Base-by-base conservation (phyloP, 495 filamentous ascomycete genomes). In the Aspergillus egyptiacus region DNA sequence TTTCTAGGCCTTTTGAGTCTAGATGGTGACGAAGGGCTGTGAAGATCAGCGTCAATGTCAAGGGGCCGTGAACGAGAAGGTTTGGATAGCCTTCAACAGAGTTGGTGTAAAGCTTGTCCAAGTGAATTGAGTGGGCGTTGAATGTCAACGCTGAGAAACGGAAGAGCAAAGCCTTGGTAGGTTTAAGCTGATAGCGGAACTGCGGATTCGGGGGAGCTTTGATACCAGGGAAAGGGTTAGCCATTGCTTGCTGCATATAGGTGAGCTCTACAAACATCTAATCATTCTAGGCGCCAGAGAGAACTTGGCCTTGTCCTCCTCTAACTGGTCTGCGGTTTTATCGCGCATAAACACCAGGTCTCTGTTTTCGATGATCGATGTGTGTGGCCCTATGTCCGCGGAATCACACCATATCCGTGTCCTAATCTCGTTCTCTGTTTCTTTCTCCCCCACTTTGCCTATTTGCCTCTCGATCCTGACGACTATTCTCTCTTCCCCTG, bases 51-150 rank as follows among this genome's bases (percentile, higher is more conserved):
- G 82, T 80, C 32, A 91, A 68, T n/a, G 79, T 79, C 55, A 97
- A 70, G 0, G 91, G 91, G 0, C 91, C 91, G 58, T 96, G 91
- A 23, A 95, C 85, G 10, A 97, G 75, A 19, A 87, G 69, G 42
- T 82, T 76, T 10, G 72, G 76, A 61, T 91, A 81, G 6, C 85
- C 87, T 64, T 97, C 91, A 2, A 79, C 66, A 23, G 79, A 69
- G 15, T 75, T 75, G 17, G 81, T 81, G 66, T 88, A 95, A 13
- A 70, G 48, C 3, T 73, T 77, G 61, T 95, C 86, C n/a, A 93
- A 74, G 57, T 95, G 89, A 48, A 95, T 94, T 5, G 74, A 68
- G 60, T 95, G 89, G 5, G 87, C 85, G 63, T 95, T 95, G 75
- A 85, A 89, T 5, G 84, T 89, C 14, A 95, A 75, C 0, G 87